These are phyloP conservation scores for Kernera saxatilis DNA, from an alignment of 345 rosid genomes.

Conservation along the genomic window DNA sequence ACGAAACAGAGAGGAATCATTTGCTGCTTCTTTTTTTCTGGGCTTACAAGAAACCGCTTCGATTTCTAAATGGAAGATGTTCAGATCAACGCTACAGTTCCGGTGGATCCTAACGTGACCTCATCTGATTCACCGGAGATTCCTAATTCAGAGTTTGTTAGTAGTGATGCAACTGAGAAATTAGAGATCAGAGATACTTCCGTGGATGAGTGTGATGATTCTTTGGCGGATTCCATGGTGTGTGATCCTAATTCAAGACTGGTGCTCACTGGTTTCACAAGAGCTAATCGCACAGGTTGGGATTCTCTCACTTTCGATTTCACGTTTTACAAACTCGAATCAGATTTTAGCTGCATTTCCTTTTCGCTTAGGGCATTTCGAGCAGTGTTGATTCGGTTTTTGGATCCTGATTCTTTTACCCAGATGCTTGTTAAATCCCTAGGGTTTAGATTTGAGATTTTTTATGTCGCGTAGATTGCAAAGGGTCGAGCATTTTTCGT, in stretches of 20 bases:
- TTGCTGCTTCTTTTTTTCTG: background rate
- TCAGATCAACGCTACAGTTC: constrained; percentile 22
- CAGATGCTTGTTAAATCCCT: background rate
- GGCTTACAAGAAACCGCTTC: background rate
- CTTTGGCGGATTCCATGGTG: constrained; percentile 55
- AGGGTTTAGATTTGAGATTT: background rate
- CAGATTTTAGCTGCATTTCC: background rate
- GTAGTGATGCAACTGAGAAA: constrained; percentile 21
- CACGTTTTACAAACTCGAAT: background rate
- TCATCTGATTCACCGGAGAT: constrained; percentile 18
- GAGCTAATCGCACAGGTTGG: constrained; percentile 46
- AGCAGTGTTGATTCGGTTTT: background rate
- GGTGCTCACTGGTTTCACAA: constrained; percentile 49
- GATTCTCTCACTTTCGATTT: constrained; percentile 5
- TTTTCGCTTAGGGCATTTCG: background rate
- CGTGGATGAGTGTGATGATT: constrained; percentile 34
- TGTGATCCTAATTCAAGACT: constrained; percentile 72
- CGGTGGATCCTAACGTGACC: constrained; percentile 13
- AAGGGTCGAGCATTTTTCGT: too few species aligned
- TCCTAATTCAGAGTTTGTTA: constrained; percentile 31
- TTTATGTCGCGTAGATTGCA: too few species aligned
- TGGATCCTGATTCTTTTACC: background rate
- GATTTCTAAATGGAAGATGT: constrained; percentile 38
- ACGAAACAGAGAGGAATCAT: background rate
- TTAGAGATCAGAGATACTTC: constrained; percentile 38